These are phyloP conservation scores for Alternaria brassicicola DNA, from an alignment of 2,329 filamentous ascomycete species.

Conservation along the genomic window DNA sequence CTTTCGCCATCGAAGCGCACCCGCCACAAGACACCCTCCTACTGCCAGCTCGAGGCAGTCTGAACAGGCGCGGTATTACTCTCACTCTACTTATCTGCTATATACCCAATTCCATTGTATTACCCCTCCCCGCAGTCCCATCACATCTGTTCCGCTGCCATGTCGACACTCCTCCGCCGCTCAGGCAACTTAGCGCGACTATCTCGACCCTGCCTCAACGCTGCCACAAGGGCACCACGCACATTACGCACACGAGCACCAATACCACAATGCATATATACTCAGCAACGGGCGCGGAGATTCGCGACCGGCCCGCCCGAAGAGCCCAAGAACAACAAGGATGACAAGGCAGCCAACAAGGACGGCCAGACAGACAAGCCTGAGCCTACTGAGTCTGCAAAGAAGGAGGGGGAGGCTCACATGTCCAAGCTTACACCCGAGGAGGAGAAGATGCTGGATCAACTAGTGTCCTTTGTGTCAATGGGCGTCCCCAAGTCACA, in stretches of 20 bases:
- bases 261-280: slow-evolving; percentile 52
- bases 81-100: not conserved
- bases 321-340: slow-evolving; percentile 41
- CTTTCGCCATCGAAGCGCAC: slow-evolving; percentile 24
- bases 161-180: slow-evolving; percentile 71
- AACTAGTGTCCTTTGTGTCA: slow-evolving; percentile 62
- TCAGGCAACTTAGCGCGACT: slow-evolving; percentile 69
- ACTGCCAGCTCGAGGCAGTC: slow-evolving; percentile 26
- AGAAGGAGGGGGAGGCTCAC: slow-evolving; percentile 52
- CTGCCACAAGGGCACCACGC: slow-evolving; percentile 56
- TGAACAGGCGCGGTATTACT: slow-evolving; percentile 2
- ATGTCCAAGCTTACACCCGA: slow-evolving; percentile 57
- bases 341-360: slow-evolving; percentile 35
- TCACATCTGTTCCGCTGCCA: slow-evolving; percentile 52
- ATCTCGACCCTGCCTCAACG: slow-evolving; percentile 62
- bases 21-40: slow-evolving; percentile 17
- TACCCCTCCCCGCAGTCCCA: slow-evolving; percentile 13
- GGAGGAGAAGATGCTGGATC: slow-evolving; percentile 64
- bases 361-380: slow-evolving; percentile 40
- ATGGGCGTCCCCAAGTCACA: slow-evolving; percentile 67
- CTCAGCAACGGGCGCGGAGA: slow-evolving; percentile 51
- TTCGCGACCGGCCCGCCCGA: slow-evolving; percentile 51
- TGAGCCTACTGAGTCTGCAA: slow-evolving; percentile 41
- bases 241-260: slow-evolving; percentile 46
- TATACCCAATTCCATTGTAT: slow-evolving; percentile 1